Conservation (phyloP, 805 yeast species). For the Pichia gijzeniarum region DNA sequence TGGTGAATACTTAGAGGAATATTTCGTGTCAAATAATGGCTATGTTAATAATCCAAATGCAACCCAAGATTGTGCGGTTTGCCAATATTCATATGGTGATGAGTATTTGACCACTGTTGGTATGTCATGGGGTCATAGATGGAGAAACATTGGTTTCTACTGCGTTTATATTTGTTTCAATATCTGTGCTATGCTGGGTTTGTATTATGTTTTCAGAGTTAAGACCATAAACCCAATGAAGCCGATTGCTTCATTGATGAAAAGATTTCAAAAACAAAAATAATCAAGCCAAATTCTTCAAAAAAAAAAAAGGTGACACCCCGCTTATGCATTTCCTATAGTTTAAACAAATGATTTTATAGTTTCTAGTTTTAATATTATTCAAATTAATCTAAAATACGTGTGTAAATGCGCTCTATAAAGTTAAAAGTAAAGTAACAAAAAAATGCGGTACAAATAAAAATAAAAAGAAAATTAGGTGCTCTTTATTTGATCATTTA, state of each 20-base stretch:
- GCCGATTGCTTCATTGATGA: background rate
- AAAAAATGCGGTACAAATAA: too few species aligned
- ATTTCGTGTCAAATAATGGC: slow-evolving; percentile 41
- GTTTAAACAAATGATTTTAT: background rate
- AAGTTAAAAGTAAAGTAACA: too few species aligned
- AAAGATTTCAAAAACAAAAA: slow-evolving; percentile 1
- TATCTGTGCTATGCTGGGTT: slow-evolving; percentile 31
- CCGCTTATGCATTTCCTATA: background rate
- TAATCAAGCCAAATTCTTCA: background rate
- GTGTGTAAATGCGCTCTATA: background rate
- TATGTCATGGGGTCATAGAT: slow-evolving; percentile 40
- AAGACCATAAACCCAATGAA: slow-evolving; percentile 6
- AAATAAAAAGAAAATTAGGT: background rate
- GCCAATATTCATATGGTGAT: slow-evolving; percentile 40
- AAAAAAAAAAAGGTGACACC: too few species aligned
- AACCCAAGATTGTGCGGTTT: slow-evolving; percentile 43
- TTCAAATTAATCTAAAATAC: background rate
- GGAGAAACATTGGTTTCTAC: slow-evolving; percentile 65
- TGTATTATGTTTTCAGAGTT: slow-evolving; percentile 33
- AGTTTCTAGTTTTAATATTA: background rate
- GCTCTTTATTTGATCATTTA: slow-evolving; percentile 7
- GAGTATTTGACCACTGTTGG: slow-evolving; percentile 39
- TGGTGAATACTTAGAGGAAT: slow-evolving; percentile 40
- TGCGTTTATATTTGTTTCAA: slow-evolving; percentile 54
- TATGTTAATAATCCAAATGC: slow-evolving; percentile 50